Percentiles rank a stretch among this genome's conserved stretches.
Evolutionary conservation across 495 filamentous ascomycete species (phyloP).

Genomic region (Pyrenula massariospora): DNA sequence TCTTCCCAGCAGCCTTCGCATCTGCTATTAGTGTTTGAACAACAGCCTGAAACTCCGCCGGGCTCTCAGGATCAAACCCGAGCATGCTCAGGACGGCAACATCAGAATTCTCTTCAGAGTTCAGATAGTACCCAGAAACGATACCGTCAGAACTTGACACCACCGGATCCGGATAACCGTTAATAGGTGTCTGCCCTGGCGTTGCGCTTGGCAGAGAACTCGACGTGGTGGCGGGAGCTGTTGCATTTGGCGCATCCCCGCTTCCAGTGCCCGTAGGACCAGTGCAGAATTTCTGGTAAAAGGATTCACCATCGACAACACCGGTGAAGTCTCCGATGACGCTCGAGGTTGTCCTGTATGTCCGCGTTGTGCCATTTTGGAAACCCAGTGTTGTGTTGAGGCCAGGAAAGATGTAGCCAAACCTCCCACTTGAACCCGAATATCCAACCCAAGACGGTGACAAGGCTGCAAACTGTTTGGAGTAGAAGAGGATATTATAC

Average conservation of each 20-base stretch:
- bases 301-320: neutral
- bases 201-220: neutral
- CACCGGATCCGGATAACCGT: too few relatives aligned
- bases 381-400: neutral
- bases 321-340: neutral
- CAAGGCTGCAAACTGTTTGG: neutral
- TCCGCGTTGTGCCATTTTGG: neutral
- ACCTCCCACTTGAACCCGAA: neutral
- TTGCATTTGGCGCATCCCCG: neutral
- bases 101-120: neutral
- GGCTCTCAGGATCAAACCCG: neutral
- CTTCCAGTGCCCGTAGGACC: neutral
- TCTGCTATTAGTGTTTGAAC: neutral
- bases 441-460: neutral
- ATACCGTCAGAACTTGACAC: neutral
- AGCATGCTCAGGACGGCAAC: neutral
- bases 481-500: neutral
- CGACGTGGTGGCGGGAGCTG: neutral
- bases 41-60: neutral
- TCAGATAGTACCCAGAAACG: neutral
- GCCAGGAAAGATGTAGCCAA: neutral
- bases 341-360: neutral
- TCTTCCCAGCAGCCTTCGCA: conserved; percentile 25
- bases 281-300: neutral
- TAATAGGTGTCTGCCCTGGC: neutral